Conservation (phyloP, 495 filamentous ascomycete species). For the Lophiotrema nucula region DNA sequence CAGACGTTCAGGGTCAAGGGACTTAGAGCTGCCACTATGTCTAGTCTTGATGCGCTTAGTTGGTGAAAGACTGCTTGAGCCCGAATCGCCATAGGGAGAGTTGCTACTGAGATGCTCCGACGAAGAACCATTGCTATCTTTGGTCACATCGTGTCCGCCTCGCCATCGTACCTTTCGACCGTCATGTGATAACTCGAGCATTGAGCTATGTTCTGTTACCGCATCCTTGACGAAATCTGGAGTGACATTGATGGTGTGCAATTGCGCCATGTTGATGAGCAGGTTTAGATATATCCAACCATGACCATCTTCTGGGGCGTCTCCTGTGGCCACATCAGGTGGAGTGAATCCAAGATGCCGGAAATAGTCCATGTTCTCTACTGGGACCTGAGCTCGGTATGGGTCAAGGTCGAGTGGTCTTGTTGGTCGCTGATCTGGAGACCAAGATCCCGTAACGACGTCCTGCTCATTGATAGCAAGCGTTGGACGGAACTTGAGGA, state of each 20-base stretch:
- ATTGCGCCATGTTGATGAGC: constrained; percentile 74
- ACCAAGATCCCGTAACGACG: constrained; percentile 18
- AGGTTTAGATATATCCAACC: constrained; percentile 84
- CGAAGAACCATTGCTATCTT: constrained; percentile 53
- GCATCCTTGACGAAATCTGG: constrained; percentile 68
- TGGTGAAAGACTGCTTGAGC: constrained; percentile 1
- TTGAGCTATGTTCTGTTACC: constrained; percentile 61
- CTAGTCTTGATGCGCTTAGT: constrained; percentile 4
- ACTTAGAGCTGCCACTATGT: constrained; percentile 9
- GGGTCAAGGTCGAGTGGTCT: constrained; percentile 70
- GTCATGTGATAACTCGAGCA: constrained; percentile 70
- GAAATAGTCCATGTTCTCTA: constrained; percentile 74
- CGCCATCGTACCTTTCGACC: constrained; percentile 73
- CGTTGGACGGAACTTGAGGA: neutral
- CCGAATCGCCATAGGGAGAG: constrained; percentile 10
- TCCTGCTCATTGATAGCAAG: constrained; percentile 15
- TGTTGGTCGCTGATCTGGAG: constrained; percentile 65
- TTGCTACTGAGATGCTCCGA: constrained; percentile 22
- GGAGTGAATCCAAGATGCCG: constrained; percentile 64
- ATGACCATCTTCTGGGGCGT: constrained; percentile 41
- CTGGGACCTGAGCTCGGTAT: constrained; percentile 61
- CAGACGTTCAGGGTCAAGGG: neutral
- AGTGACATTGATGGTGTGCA: constrained; percentile 76
- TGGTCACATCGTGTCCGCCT: constrained; percentile 60
- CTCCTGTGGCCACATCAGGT: constrained; percentile 52